Percentiles rank a stretch among this genome's conserved stretches.
Evolutionary conservation across 106 monocot genomes (phyloP).

Genomic region (Hemerocallis citrina): DNA sequence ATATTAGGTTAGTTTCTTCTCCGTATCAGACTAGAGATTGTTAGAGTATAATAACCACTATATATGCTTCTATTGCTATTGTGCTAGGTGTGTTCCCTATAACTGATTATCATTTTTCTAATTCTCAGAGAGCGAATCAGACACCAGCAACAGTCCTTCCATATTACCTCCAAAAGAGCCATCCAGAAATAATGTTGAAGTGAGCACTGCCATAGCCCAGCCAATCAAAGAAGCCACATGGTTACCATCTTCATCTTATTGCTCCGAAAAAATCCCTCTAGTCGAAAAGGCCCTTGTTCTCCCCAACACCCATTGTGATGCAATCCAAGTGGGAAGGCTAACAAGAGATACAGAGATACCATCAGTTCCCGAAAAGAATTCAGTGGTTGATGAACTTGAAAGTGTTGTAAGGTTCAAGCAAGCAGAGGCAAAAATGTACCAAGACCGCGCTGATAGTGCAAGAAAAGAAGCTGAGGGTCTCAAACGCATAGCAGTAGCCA

Average conservation of each 20-base stretch:
- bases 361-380: constrained; percentile 38
- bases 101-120: not conserved
- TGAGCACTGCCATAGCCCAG: constrained; percentile 15
- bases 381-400: constrained; percentile 63
- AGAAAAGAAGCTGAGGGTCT: constrained; percentile 66
- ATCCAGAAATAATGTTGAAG: constrained; percentile 12
- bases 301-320: constrained; percentile 5
- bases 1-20: no score
- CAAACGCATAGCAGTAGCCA: constrained; percentile 38
- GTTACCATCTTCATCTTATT: constrained; percentile 13
- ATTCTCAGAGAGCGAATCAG: constrained; percentile 42
- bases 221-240: constrained; percentile 21
- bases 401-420: constrained; percentile 64
- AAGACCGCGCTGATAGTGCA: constrained; percentile 67
- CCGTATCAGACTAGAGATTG: no score
- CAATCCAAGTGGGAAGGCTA: constrained; percentile 10
- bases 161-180: constrained; percentile 8
- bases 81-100: no score
- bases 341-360: constrained; percentile 21
- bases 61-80: no score
- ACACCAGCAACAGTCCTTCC: constrained; percentile 17
- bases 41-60: no score
- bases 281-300: constrained; percentile 13
- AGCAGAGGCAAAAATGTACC: constrained; percentile 85
- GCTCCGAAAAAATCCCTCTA: constrained; percentile 14